Conservation (phyloP, 2,329 filamentous ascomycete genomes). For the Penicillium sp. region DNA sequence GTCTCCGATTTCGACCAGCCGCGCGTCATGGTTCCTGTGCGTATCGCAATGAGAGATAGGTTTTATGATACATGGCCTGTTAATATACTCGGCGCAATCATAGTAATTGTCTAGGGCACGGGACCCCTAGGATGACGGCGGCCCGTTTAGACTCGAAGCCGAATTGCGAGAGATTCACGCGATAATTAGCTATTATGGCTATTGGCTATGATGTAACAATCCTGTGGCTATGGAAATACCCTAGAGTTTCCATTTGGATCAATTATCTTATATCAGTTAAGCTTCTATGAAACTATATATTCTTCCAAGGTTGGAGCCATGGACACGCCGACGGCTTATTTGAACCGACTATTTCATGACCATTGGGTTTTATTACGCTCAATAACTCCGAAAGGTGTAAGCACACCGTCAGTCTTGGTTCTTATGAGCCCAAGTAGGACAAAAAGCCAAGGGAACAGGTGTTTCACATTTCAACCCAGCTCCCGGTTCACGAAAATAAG, state of each 20-base stretch:
- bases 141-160: slow-evolving; percentile 5
- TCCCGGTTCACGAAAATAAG: background rate
- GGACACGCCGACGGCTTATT: background rate
- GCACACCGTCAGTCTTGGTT: slow-evolving; percentile 11
- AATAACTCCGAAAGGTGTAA: slow-evolving; percentile 6
- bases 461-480: slow-evolving; percentile 8
- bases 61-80: background rate
- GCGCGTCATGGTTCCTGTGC: slow-evolving; percentile 17
- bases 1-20: slow-evolving; percentile 11
- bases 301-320: too few species aligned
- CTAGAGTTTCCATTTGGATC: background rate
- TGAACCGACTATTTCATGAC: background rate
- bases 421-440: slow-evolving; percentile 10
- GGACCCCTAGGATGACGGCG: slow-evolving; percentile 9
- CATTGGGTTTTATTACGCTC: background rate
- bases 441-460: slow-evolving; percentile 9
- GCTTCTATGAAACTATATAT: background rate
- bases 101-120: slow-evolving; percentile 1
- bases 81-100: background rate
- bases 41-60: slow-evolving; percentile 7
- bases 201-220: background rate
- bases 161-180: background rate
- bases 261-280: background rate
- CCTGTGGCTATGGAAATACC: background rate
- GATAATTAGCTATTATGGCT: background rate